Evolutionary conservation across 345 rosid genomes (phyloP).

Genomic region (Aurinia saxatilis): DNA sequence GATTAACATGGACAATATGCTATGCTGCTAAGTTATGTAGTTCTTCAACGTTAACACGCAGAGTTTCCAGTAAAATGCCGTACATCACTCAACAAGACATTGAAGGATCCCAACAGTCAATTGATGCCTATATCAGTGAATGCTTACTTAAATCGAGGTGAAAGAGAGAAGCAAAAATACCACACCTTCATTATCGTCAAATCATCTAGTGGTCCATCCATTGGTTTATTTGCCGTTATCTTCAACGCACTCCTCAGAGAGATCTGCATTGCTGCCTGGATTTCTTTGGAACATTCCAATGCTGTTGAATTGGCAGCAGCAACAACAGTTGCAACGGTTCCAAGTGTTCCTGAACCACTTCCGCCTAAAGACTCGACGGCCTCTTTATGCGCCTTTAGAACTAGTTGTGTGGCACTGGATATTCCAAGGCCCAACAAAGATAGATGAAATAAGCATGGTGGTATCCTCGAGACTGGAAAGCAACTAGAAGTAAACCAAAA

Average conservation of each 20-base stretch:
- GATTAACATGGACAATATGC: not conserved
- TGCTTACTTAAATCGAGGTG: not conserved
- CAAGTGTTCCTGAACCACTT: slow-evolving; percentile 77
- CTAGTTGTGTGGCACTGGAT: slow-evolving; percentile 82
- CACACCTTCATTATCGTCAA: slow-evolving; percentile 86
- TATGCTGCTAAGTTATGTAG: slow-evolving; percentile 34
- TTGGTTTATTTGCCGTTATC: slow-evolving; percentile 43
- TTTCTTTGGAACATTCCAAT: slow-evolving; percentile 86
- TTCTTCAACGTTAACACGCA: slow-evolving; percentile 69
- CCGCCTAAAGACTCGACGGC: slow-evolving; percentile 94
- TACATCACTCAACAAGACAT: not conserved
- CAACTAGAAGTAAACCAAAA: not conserved
- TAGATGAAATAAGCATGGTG: not conserved
- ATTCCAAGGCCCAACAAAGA: not conserved
- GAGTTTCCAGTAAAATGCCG: slow-evolving; percentile 52
- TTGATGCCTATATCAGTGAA: not conserved
- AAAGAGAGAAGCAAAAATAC: not conserved
- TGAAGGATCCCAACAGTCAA: not conserved
- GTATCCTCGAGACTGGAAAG: not conserved
- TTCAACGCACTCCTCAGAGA: slow-evolving; percentile 89
- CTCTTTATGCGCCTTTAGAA: slow-evolving; percentile 90
- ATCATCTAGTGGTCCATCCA: slow-evolving; percentile 92
- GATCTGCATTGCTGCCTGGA: slow-evolving; percentile 97
- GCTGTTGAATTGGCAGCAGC: slow-evolving; percentile 99
- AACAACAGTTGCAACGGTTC: slow-evolving; percentile 91